Evolutionary conservation across 805 yeast genomes (phyloP).

Genomic region (Suhomyces xylopsoci): DNA sequence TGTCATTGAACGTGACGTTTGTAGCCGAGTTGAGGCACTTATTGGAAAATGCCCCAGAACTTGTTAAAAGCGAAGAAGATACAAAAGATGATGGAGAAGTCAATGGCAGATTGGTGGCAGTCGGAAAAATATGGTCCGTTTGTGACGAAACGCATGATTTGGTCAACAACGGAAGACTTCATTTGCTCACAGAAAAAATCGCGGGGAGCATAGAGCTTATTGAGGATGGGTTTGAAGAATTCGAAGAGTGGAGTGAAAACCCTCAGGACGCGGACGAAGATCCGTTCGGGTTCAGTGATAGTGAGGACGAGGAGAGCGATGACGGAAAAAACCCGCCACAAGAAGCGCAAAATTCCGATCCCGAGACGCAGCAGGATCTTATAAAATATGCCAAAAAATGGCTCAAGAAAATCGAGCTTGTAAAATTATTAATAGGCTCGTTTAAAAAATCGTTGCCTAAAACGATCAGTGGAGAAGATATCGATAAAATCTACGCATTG

Average conservation of each 20-base stretch:
- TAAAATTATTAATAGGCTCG: slow-evolving; percentile 57
- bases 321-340: slow-evolving; percentile 10
- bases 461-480: slow-evolving; percentile 36
- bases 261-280: slow-evolving; percentile 51
- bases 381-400: slow-evolving; percentile 44
- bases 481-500: slow-evolving; percentile 46
- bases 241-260: slow-evolving; percentile 65
- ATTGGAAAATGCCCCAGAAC: slow-evolving; percentile 12
- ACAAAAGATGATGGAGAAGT: slow-evolving; percentile 18
- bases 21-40: slow-evolving; percentile 26
- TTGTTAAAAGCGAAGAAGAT: slow-evolving; percentile 9
- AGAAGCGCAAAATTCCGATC: slow-evolving; percentile 19
- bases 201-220: slow-evolving; percentile 45
- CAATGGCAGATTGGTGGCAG: slow-evolving; percentile 48
- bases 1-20: slow-evolving; percentile 18
- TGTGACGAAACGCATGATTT: slow-evolving; percentile 50
- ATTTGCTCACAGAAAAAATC: slow-evolving; percentile 48
- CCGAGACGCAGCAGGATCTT: slow-evolving; percentile 24
- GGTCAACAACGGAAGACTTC: slow-evolving; percentile 50
- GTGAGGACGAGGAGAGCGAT: slow-evolving; percentile 15
- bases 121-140: slow-evolving; percentile 71
- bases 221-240: slow-evolving; percentile 63
- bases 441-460: slow-evolving; percentile 56
- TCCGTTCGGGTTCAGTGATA: slow-evolving; percentile 46
- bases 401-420: slow-evolving; percentile 51